These are phyloP conservation scores for Colletotrichum kahawae DNA, from an alignment of 2,329 filamentous ascomycete species.

Conservation along the genomic window DNA sequence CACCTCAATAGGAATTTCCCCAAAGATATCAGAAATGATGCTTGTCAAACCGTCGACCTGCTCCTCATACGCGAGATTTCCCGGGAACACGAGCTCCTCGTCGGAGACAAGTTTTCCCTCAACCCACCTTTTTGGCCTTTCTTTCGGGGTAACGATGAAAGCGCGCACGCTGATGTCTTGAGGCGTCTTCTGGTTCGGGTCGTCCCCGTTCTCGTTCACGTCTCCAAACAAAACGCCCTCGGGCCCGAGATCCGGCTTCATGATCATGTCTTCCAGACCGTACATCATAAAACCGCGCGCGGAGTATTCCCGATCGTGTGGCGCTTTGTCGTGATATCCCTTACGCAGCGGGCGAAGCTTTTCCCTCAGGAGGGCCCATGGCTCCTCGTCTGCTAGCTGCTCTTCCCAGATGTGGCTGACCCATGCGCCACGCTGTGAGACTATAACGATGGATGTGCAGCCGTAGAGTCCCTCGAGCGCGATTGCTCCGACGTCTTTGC, in stretches of 20 bases:
- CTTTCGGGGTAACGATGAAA: background rate
- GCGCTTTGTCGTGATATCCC: background rate
- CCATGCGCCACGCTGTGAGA: constrained; percentile 3
- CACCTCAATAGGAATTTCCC: background rate
- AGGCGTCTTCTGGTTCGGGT: background rate
- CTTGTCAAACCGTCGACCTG: background rate
- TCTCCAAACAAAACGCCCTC: background rate
- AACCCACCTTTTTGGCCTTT: background rate
- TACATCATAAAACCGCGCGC: background rate
- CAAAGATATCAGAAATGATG: background rate
- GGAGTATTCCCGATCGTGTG: background rate
- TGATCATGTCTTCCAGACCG: background rate
- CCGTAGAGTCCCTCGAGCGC: constrained; percentile 5
- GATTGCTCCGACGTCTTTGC: background rate
- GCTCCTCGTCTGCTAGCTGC: background rate
- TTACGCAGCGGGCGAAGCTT: background rate
- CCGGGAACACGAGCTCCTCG: background rate
- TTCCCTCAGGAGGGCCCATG: background rate
- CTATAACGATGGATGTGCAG: background rate
- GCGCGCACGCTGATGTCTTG: background rate
- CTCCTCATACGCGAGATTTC: background rate
- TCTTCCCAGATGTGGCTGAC: constrained; percentile 5
- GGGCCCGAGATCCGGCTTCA: background rate
- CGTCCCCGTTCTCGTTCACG: background rate
- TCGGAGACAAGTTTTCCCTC: background rate